These are phyloP conservation scores for Amoebophrya sp. DNA, from an alignment of 169 alveolate species.

Conservation along the genomic window DNA sequence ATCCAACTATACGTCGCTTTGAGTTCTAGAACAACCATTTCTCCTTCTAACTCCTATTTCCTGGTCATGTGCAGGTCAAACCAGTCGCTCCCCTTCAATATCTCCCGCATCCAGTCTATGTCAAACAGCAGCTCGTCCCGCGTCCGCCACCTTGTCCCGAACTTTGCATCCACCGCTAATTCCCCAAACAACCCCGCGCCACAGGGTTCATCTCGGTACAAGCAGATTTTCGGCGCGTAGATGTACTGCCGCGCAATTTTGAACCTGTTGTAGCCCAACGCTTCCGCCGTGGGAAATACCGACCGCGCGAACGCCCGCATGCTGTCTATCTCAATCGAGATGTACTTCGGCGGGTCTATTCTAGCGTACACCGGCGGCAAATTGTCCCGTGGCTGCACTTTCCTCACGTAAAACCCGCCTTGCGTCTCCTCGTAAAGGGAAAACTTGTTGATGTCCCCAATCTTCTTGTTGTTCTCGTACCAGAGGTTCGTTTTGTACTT, in stretches of 20 bases:
- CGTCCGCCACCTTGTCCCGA: background rate
- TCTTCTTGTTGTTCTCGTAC: no score
- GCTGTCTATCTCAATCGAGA: background rate
- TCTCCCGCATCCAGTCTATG: background rate
- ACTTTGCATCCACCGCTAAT: background rate
- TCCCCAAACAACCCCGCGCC: background rate
- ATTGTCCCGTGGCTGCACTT: no score
- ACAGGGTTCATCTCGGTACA: background rate
- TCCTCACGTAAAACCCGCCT: background rate
- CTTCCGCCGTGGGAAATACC: background rate
- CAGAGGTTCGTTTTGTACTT: no score
- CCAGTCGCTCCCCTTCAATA: background rate
- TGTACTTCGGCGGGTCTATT: background rate
- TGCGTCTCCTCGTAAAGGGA: background rate
- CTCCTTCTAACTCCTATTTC: background rate
- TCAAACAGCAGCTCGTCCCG: background rate
- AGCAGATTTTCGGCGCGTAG: background rate
- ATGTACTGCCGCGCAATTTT: background rate
- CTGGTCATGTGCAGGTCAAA: background rate
- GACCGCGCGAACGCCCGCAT: background rate
- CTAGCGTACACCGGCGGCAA: no score
- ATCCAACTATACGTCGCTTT: no score
- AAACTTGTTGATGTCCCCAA: no score
- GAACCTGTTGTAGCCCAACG: background rate
- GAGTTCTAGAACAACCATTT: no score